phyloP scores from a whole-genome alignment of 2,329 filamentous ascomycete species.

The Thielaviopsis musarum region DNA sequence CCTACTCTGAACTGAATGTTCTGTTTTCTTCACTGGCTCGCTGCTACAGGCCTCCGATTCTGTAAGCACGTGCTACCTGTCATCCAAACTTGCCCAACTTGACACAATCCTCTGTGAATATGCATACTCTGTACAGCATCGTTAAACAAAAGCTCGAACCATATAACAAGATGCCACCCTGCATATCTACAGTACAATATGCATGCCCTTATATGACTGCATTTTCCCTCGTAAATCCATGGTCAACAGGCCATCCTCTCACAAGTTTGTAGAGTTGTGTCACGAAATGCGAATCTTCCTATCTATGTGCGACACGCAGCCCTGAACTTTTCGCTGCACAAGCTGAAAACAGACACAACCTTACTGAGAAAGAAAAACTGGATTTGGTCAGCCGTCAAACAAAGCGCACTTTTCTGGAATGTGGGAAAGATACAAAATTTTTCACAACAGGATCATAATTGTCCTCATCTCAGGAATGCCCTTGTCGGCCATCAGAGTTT shows the following conservation, averaged over 20 bases:
- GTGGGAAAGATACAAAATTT: no score
- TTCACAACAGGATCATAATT: no score
- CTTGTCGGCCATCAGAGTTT: no score
- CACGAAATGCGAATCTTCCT: background rate
- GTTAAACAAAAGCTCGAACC: background rate
- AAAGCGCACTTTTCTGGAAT: no score
- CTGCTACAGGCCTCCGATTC: background rate
- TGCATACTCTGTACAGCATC: background rate
- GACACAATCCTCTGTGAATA: background rate
- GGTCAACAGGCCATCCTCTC: background rate
- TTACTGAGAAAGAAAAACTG: no score
- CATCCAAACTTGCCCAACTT: background rate
- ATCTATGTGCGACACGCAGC: background rate
- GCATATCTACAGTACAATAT: background rate
- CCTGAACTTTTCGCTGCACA: background rate
- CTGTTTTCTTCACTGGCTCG: background rate
- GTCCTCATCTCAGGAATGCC: no score
- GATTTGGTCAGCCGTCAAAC: no score
- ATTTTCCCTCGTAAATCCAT: background rate
- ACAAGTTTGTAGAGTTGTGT: background rate
- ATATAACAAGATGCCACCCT: background rate
- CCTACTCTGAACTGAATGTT: background rate
- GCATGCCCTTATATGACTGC: background rate
- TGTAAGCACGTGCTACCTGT: background rate
- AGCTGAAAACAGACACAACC: background rate